A percentile compares a stretch with the other conserved stretches of the same genome.
phyloP scores from a whole-genome alignment of 805 yeast species.

The baker's yeast (Saccharomyces cerevisiae) region DNA sequence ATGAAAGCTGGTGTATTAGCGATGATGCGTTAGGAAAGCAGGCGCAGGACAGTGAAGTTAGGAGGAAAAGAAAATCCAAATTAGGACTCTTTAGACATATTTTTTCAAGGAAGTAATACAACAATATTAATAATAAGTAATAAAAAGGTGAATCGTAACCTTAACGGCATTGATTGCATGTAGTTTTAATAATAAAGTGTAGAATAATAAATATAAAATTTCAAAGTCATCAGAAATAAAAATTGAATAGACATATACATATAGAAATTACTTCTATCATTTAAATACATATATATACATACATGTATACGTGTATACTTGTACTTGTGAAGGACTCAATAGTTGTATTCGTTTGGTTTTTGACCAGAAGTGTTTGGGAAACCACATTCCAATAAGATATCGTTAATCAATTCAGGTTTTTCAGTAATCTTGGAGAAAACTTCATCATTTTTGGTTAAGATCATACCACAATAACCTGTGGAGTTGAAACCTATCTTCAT shows the following conservation, averaged over 20 bases:
- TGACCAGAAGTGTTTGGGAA: conserved; percentile 50
- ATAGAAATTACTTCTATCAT: neutral
- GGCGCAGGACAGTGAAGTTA: neutral
- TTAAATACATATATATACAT: neutral
- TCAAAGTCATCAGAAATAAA: neutral
- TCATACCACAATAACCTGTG: conserved; percentile 70
- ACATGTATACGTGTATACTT: neutral
- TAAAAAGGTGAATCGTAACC: neutral
- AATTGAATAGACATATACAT: neutral
- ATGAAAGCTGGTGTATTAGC: neutral
- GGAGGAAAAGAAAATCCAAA: neutral
- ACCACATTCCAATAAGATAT: conserved; percentile 50
- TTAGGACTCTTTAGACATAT: neutral
- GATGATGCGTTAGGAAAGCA: neutral
- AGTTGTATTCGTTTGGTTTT: conserved; percentile 51
- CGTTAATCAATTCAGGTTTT: conserved; percentile 38
- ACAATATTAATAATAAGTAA: neutral
- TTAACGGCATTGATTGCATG: neutral
- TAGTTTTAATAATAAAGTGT: neutral
- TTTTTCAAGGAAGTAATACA: neutral
- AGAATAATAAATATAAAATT: neutral
- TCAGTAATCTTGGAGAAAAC: conserved; percentile 40
- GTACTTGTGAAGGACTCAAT: conserved; percentile 27
- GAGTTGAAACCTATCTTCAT: conserved; percentile 61
- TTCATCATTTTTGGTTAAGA: conserved; percentile 64